Conservation (phyloP, 768 basidiomycete species). For the Naganishia vishniacii region DNA sequence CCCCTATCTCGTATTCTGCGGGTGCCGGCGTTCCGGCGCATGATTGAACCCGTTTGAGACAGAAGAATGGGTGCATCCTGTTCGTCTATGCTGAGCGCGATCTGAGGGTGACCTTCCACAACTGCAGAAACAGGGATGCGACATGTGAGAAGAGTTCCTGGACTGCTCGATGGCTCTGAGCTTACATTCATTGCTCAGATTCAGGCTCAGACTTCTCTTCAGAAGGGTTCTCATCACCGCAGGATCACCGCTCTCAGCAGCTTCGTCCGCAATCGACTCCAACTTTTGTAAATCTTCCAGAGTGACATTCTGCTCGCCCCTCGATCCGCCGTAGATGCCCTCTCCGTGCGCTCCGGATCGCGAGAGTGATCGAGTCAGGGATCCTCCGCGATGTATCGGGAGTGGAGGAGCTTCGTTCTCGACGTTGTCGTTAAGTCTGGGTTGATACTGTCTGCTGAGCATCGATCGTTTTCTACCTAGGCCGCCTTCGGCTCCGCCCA, state of each 20-base stretch:
- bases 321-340: conserved; percentile 59
- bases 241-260: conserved; percentile 73
- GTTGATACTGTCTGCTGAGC: conserved; percentile 89
- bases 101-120: conserved; percentile 17
- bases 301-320: conserved; percentile 73
- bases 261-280: conserved; percentile 87
- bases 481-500: conserved; percentile 30
- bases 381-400: conserved; percentile 23
- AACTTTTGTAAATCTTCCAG: conserved; percentile 90
- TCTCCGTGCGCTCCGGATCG: conserved; percentile 54
- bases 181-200: conserved; percentile 77
- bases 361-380: conserved; percentile 5
- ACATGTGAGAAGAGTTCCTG: too few relatives aligned
- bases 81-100: conserved; percentile 56
- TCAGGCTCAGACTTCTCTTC: conserved; percentile 80
- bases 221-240: conserved; percentile 70
- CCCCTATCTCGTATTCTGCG: conserved; percentile 53
- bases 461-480: conserved; percentile 85
- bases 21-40: conserved; percentile 86
- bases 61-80: conserved; percentile 86
- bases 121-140: background rate
- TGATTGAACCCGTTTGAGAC: conserved; percentile 74
- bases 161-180: conserved; percentile 26
- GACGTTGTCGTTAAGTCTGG: conserved; percentile 67
- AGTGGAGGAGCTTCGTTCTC: conserved; percentile 59